Evolutionary conservation across 2,329 filamentous ascomycete species (phyloP), one percentile per base, ranked within the genome.

Genomic region (Fusarium sp.): DNA sequence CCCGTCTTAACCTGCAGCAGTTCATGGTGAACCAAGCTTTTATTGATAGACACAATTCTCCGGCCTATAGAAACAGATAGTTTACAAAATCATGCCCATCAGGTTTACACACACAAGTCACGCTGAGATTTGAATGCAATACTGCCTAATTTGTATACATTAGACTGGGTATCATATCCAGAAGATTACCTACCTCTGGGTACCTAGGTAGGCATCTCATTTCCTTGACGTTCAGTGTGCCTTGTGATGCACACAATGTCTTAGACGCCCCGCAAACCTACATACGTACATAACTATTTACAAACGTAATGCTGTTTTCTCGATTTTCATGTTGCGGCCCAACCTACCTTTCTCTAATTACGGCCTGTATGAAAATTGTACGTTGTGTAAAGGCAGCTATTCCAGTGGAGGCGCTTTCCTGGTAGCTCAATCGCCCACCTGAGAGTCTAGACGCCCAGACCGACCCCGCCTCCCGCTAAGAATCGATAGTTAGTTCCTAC

Each of bases 391-490:
- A 58, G 48, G 49, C 48, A 63, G 45, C 58, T 54, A 53, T 65
- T 69, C 51, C 41, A 37, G n/a, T n/a, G n/a, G n/a, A n/a, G 56
- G 54, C 53, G 11, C 23, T 29, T 56, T 56, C 55, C 45, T 37
- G 35, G 54, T 49, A 35, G 15, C 15, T 9, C 33, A 13, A 4
- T 5, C 33, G 15, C 31, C 31, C 53, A 25, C 23, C 23, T 8
- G 5, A 58, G 50, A 42, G 54, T 37, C 51, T 45, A 23, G 20
- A 62, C 47, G 58, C 70, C 63, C 62, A 62, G 54, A 36, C 53
- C 31, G 47, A 56, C 65, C 70, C 70, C 70, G 66, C 70, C 70
- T 67, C 62, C 43, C 70, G 67, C 68, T 46, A 41, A 37, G 47
- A 47, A 37, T 36, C 25, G 31, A 52, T 36, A 14, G 39, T 17